These are phyloP conservation scores for Leccinum insolens DNA, from an alignment of 1,284 basidiomycete species.

Conservation along the genomic window DNA sequence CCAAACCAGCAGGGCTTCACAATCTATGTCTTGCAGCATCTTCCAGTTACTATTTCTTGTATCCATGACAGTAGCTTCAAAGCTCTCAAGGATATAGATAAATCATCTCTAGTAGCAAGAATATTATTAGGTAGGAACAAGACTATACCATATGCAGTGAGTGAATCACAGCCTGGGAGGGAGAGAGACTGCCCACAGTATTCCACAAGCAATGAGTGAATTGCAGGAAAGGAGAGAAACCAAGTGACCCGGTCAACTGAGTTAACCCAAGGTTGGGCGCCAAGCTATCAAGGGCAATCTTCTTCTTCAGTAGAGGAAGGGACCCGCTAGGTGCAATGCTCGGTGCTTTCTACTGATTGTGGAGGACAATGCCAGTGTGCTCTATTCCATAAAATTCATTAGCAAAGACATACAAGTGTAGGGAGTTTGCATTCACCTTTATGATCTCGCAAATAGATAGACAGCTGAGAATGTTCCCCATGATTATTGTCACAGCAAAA, in stretches of 20 bases:
- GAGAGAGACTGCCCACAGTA: not conserved
- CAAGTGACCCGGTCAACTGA: not conserved
- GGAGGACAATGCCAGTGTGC: not conserved
- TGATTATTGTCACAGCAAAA: not conserved
- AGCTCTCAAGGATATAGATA: not conserved
- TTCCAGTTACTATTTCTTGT: not conserved
- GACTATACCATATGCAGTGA: not conserved
- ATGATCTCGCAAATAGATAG: not conserved
- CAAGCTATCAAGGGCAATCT: not conserved
- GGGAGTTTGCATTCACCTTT: not conserved
- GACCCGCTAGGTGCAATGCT: not conserved
- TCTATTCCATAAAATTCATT: not conserved
- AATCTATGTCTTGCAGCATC: conserved; percentile 4
- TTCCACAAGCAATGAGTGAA: not conserved
- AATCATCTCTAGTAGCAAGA: not conserved
- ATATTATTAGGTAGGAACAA: not conserved
- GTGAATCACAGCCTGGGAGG: not conserved
- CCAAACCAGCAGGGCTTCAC: conserved; percentile 10
- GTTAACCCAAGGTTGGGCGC: not conserved
- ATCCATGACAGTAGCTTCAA: not conserved
- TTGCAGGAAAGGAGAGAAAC: not conserved
- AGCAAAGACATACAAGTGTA: not conserved
- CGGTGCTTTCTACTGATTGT: not conserved
- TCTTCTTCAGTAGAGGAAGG: not conserved
- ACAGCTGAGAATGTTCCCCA: not conserved